These are phyloP conservation scores for Fusarium fracticaudum DNA, from an alignment of 2,329 filamentous ascomycete species.

Conservation along the genomic window DNA sequence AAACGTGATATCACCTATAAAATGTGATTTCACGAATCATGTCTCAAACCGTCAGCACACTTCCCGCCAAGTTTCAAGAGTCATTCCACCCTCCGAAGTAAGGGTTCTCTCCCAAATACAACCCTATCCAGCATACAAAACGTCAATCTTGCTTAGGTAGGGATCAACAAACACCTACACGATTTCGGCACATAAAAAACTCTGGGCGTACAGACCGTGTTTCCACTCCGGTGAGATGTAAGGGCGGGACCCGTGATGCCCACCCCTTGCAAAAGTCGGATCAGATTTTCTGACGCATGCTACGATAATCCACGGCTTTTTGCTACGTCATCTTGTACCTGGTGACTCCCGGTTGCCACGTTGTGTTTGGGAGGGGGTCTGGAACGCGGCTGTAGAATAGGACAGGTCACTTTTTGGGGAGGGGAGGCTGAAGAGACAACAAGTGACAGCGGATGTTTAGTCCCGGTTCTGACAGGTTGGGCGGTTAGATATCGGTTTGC, in stretches of 20 bases:
- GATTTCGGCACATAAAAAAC: background rate
- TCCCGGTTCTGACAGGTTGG: background rate
- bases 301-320: background rate
- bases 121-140: background rate
- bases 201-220: slow-evolving; percentile 4
- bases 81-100: background rate
- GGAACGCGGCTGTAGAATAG: background rate
- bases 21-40: background rate
- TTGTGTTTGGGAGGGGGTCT: background rate
- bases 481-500: background rate
- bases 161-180: background rate
- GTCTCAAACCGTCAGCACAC: background rate
- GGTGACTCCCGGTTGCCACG: slow-evolving; percentile 6
- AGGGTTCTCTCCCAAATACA: background rate
- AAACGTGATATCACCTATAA: background rate
- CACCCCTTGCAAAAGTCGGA: background rate
- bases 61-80: background rate
- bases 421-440: background rate
- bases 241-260: slow-evolving; percentile 4
- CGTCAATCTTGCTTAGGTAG: background rate
- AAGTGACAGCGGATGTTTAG: background rate
- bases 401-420: background rate
- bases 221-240: slow-evolving; percentile 21
- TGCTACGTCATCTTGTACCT: background rate
- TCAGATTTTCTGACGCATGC: background rate